phyloP scores from a whole-genome alignment of 805 yeast species.

The Teunomyces panamensis region DNA sequence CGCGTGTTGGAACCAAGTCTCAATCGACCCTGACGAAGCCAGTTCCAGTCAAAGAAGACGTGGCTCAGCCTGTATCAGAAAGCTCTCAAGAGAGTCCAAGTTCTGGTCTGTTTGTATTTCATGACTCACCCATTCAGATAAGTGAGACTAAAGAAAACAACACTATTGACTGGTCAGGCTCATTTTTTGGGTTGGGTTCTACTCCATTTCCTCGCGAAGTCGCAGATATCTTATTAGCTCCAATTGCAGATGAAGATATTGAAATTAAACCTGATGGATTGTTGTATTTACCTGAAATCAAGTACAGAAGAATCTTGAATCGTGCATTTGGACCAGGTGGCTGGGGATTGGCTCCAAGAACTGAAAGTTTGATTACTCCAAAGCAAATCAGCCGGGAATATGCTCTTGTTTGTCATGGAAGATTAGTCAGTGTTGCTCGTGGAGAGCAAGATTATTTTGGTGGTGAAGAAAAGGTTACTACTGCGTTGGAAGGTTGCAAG shows the following conservation, averaged over 20 bases:
- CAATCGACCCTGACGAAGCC: slow-evolving; percentile 1
- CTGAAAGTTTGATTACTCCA: slow-evolving; percentile 75
- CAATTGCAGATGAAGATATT: slow-evolving; percentile 67
- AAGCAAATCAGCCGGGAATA: slow-evolving; percentile 84
- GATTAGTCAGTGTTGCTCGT: slow-evolving; percentile 85
- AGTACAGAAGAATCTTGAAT: slow-evolving; percentile 85
- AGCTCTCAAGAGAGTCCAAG: not conserved
- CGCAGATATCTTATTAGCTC: slow-evolving; percentile 57
- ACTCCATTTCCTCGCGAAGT: slow-evolving; percentile 67
- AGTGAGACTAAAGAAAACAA: slow-evolving; percentile 9
- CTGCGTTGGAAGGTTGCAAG: slow-evolving; percentile 96
- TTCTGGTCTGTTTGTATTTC: slow-evolving; percentile 9
- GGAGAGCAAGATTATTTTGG: slow-evolving; percentile 93
- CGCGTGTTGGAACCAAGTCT: slow-evolving; percentile 5
- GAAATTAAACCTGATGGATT: slow-evolving; percentile 97
- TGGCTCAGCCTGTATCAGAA: not conserved
- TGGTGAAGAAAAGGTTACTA: slow-evolving; percentile 79
- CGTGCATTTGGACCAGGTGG: slow-evolving; percentile 97
- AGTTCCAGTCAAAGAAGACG: not conserved
- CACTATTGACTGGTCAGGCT: slow-evolving; percentile 73
- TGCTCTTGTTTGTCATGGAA: slow-evolving; percentile 81
- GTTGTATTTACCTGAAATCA: slow-evolving; percentile 89
- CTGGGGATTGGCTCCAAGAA: slow-evolving; percentile 96
- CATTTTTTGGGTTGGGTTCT: slow-evolving; percentile 82
- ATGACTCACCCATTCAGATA: slow-evolving; percentile 21